Evolutionary conservation across 257 asterid species (phyloP).

Genomic region (Solanum infundibuliforme): DNA sequence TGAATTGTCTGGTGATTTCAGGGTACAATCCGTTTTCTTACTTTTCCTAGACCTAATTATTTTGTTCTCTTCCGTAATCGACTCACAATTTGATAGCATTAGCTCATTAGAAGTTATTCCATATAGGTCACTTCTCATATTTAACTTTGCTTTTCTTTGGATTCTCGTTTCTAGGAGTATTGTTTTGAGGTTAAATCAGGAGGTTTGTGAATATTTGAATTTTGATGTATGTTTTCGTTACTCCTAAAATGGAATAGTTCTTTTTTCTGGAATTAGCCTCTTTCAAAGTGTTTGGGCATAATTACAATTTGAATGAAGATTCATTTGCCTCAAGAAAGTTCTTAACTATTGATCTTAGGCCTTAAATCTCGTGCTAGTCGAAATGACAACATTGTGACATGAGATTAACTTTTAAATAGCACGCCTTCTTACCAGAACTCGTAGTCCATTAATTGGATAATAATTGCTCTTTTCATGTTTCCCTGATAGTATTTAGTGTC

Average conservation of each 20-base stretch:
- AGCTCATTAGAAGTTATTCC: not conserved
- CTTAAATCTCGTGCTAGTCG: not conserved
- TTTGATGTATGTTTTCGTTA: not conserved
- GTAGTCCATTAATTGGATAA: not conserved
- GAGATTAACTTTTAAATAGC: not conserved
- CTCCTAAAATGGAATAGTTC: not conserved
- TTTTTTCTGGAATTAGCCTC: not conserved
- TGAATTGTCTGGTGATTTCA: conserved; percentile 73
- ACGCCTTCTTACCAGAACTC: not conserved
- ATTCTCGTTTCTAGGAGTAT: not conserved
- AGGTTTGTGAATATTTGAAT: not conserved
- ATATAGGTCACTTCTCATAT: not conserved
- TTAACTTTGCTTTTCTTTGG: not conserved
- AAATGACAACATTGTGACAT: not conserved
- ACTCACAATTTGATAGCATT: not conserved
- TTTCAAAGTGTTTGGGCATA: not conserved
- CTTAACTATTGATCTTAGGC: not conserved
- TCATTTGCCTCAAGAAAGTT: not conserved
- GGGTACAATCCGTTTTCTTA: conserved; percentile 23
- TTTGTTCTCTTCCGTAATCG: not conserved
- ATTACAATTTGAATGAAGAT: not conserved
- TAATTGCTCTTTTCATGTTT: not conserved
- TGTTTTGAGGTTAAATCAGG: not conserved
- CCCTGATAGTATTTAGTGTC: not conserved
- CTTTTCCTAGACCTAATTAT: not conserved